phyloP scores from a whole-genome alignment of 1,139 yeast species.

The Candida anutae region DNA sequence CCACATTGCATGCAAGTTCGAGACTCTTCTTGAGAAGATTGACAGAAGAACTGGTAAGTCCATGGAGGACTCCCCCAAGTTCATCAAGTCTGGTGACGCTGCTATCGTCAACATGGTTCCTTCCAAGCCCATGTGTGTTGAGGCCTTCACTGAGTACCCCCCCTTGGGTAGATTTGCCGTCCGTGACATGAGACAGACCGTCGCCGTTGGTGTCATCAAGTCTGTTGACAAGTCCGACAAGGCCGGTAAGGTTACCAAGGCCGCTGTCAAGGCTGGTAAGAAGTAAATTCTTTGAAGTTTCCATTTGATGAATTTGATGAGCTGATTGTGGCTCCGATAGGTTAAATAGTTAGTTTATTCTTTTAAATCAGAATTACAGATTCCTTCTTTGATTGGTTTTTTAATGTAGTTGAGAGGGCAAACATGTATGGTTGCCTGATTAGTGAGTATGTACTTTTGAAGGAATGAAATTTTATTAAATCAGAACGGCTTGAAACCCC shows the following conservation, averaged over 20 bases:
- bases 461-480: slow-evolving; percentile 8
- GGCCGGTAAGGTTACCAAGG: slow-evolving; percentile 99
- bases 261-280: slow-evolving; percentile 98
- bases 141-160: slow-evolving; percentile 95
- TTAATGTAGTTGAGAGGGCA: too few relatives aligned
- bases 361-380: too few relatives aligned
- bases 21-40: slow-evolving; percentile 76
- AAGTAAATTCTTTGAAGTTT: slow-evolving; percentile 63
- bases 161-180: slow-evolving; percentile 99
- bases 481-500: slow-evolving; percentile 66
- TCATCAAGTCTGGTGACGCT: slow-evolving; percentile 90
- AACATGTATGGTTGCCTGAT: neutral
- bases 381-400: too few relatives aligned
- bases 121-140: slow-evolving; percentile 96
- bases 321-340: too few relatives aligned
- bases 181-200: slow-evolving; percentile 99
- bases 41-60: slow-evolving; percentile 93
- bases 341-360: too few relatives aligned
- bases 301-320: too few relatives aligned
- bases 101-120: slow-evolving; percentile 78
- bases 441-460: too few relatives aligned
- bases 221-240: slow-evolving; percentile 91
- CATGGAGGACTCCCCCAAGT: slow-evolving; percentile 76
- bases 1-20: slow-evolving; percentile 90
- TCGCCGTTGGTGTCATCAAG: slow-evolving; percentile 99